Conservation (phyloP, 1,139 yeast genomes). For the Yamadazyma diddensiae region DNA sequence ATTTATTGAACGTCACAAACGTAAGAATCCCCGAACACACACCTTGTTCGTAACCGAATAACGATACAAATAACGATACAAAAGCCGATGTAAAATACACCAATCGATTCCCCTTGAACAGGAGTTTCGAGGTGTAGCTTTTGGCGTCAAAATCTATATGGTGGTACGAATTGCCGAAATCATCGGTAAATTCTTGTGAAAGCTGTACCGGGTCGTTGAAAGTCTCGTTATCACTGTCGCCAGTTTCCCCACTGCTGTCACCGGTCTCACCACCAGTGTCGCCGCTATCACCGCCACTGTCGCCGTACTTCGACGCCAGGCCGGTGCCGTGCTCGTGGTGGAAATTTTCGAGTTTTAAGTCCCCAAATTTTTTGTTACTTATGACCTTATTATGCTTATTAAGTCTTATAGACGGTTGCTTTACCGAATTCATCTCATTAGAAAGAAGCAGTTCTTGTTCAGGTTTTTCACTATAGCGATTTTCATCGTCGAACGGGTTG, state of each 20-base stretch:
- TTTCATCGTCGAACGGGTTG: too few relatives aligned
- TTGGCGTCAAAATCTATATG: constrained; percentile 39
- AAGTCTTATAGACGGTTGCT: constrained; percentile 5
- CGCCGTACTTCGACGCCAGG: too few relatives aligned
- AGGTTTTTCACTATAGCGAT: too few relatives aligned
- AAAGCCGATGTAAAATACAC: constrained; percentile 78
- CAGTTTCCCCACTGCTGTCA: constrained; percentile 9
- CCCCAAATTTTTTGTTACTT: constrained; percentile 10
- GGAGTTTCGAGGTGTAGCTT: constrained; percentile 29
- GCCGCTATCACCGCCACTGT: constrained; percentile 3
- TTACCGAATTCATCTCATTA: constrained; percentile 6
- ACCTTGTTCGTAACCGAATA: constrained; percentile 91
- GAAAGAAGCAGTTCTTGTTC: constrained; percentile 6
- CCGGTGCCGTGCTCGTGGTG: constrained; percentile 5
- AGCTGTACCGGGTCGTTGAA: constrained; percentile 3
- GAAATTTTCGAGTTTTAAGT: constrained; percentile 6
- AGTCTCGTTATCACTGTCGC: constrained; percentile 1
- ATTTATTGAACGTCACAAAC: constrained; percentile 41
- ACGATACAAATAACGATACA: constrained; percentile 78
- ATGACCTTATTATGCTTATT: constrained; percentile 11
- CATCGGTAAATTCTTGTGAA: constrained; percentile 20
- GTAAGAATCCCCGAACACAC: constrained; percentile 76
- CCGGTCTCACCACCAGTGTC: neutral
- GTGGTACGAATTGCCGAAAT: constrained; percentile 34
- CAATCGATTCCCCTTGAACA: constrained; percentile 41